phyloP scores from a whole-genome alignment of 495 filamentous ascomycete species.

The Neurospora sp. region DNA sequence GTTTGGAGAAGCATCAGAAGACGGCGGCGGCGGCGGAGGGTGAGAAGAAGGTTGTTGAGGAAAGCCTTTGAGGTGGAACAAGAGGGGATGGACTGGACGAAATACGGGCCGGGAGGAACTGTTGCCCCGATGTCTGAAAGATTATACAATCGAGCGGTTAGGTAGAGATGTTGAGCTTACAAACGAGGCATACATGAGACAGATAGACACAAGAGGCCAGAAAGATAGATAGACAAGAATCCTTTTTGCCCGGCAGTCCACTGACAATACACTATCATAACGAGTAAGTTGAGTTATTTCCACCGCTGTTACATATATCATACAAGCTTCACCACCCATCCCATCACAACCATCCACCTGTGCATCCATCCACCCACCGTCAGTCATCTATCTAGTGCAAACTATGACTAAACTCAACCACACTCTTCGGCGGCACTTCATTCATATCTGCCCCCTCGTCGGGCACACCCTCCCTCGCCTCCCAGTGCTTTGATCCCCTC shows the following conservation, averaged over 20 bases:
- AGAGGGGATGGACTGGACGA: no score
- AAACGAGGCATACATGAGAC: no score
- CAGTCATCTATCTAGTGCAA: no score
- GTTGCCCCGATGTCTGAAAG: no score
- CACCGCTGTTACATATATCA: background rate
- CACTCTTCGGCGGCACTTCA: constrained; percentile 2
- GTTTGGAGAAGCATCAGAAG: constrained; percentile 23
- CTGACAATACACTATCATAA: background rate
- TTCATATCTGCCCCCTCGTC: background rate
- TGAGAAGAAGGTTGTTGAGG: background rate
- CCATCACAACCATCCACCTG: no score
- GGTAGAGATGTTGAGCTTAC: no score
- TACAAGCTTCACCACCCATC: background rate
- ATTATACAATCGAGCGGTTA: no score
- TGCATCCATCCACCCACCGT: background rate
- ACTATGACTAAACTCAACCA: background rate
- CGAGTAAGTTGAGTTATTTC: no score
- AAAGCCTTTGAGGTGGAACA: background rate
- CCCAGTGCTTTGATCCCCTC: background rate
- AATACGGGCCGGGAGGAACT: no score
- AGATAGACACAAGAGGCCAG: background rate
- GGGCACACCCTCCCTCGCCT: background rate
- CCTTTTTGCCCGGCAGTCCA: background rate
- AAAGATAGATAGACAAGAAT: background rate
- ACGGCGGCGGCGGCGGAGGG: background rate